Conservation (phyloP, 148 eudicot genomes). For the Mesembryanthemum crystallinum region DNA sequence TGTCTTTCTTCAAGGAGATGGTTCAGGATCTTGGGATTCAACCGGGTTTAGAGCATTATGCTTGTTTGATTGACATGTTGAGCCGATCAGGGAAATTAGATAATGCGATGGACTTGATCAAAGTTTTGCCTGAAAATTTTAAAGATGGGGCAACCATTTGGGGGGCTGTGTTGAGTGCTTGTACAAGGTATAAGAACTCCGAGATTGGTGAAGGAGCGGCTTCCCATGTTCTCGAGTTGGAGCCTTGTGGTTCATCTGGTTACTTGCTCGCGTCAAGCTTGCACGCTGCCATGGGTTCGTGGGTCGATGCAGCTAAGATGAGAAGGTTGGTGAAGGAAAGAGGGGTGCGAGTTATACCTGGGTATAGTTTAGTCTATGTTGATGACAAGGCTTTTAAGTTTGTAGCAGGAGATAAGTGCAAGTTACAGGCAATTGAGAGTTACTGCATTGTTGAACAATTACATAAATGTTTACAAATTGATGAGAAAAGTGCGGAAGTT, state of each 20-base stretch:
- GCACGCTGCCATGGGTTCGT: conserved; percentile 60
- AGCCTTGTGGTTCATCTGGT: conserved; percentile 63
- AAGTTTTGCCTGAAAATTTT: conserved; percentile 36
- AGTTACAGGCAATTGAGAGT: conserved; percentile 29
- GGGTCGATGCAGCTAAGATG: conserved; percentile 61
- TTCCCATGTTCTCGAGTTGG: conserved; percentile 54
- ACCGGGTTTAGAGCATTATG: conserved; percentile 62
- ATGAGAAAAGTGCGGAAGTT: conserved; percentile 21
- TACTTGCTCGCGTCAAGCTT: conserved; percentile 66
- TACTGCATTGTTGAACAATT: conserved; percentile 35
- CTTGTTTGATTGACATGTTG: conserved; percentile 76
- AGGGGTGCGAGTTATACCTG: conserved; percentile 51
- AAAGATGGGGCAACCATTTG: conserved; percentile 57
- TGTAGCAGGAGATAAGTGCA: conserved; percentile 56
- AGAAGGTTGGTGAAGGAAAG: conserved; percentile 57
- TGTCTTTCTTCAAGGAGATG: conserved; percentile 50
- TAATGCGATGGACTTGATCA: conserved; percentile 48
- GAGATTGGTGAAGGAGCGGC: conserved; percentile 45
- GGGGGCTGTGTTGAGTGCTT: conserved; percentile 77
- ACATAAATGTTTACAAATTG: conserved; percentile 49
- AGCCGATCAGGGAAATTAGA: conserved; percentile 71
- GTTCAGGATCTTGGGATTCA: conserved; percentile 34
- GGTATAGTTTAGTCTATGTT: conserved; percentile 61
- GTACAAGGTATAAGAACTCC: conserved; percentile 39
- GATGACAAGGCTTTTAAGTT: conserved; percentile 45